Evolutionary conservation across 306 rosid genomes (phyloP).

Genomic region (Benincasa hispida): DNA sequence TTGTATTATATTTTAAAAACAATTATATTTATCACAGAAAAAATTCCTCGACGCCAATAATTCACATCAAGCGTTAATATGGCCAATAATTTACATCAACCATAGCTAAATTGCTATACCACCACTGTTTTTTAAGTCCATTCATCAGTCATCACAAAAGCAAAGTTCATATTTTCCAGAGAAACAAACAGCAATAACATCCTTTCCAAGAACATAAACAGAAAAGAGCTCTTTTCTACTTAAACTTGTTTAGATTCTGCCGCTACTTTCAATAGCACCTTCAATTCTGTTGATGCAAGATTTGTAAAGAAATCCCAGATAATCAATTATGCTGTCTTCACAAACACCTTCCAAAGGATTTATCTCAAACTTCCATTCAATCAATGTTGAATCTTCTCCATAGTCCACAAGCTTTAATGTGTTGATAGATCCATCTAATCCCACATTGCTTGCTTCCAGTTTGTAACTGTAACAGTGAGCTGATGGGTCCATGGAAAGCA

Average conservation of each 20-base stretch:
- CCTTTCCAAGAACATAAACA: too few species aligned
- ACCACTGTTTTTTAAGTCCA: too few species aligned
- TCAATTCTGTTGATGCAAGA: constrained; percentile 66
- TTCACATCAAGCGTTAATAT: too few species aligned
- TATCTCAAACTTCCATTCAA: constrained; percentile 58
- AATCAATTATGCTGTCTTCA: constrained; percentile 48
- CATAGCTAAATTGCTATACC: too few species aligned
- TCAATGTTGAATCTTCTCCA: constrained; percentile 48
- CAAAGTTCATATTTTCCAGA: too few species aligned
- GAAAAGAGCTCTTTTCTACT: background rate
- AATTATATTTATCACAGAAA: too few species aligned
- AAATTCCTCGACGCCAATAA: too few species aligned
- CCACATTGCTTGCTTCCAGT: constrained; percentile 77
- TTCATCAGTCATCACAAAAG: too few species aligned
- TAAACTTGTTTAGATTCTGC: constrained; percentile 14
- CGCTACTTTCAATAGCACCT: constrained; percentile 29
- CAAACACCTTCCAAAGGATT: constrained; percentile 36
- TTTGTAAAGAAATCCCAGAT: constrained; percentile 55
- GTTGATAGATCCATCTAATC: constrained; percentile 62
- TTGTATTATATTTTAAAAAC: too few species aligned
- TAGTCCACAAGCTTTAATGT: constrained; percentile 44
- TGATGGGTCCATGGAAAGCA: constrained; percentile 43
- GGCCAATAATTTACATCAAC: too few species aligned
- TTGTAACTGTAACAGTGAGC: constrained; percentile 34
- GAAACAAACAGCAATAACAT: too few species aligned